Base-by-base conservation (phyloP, 192 early-diverging fungal genomes). In the Coemansia sp. region DNA sequence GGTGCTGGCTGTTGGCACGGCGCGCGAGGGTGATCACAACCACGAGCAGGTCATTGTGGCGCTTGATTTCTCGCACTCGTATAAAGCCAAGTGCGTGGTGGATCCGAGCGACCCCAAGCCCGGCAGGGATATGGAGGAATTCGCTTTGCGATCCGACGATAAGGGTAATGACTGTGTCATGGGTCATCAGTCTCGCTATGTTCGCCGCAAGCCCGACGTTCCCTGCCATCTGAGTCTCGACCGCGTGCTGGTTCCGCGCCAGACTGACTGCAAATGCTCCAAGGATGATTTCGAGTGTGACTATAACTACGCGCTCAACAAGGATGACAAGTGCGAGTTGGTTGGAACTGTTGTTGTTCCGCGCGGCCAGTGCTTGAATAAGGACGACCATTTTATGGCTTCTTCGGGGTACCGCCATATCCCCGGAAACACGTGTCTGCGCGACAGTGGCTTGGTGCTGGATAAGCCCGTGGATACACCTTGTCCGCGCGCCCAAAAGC, bases 241-340 rank as follows among this genome's bases (percentile, higher is more conserved):
- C 71, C 81, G 87, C 27, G 85, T 92, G 40, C 80, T 89, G 18
- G 62, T 67, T 27, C 86, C 90, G 29, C 87, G 85, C 7, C 73
- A 87, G 27, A 79, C 81, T 20, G 74, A 82, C 51, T 99, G 97
- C 74, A 70, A 76, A 10, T 99, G 97, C 82, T 87, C 91, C 0
- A 84, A 76, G 24, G 85, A 87, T 54, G 97, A 99, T 80, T 99
- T 89, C 78, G 97, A 98, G 80, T 99, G 97, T 76, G 96, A 99
- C 78, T 91, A 88, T 68, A 90, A 94, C 73, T 98, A 88, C 80
- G 82, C 87, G 12, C 88, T 79, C 18, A 74, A 87, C 24, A 41
- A 51, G 2, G 69, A 79, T 27, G 87, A 87, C 20, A 63, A 80
- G 51, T 98, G 96, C 78, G 78, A 87, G 20, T 84, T 85, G 52